phyloP scores from a whole-genome alignment of 2,329 filamentous ascomycete genomes.

The Coleophoma cylindrospora region DNA sequence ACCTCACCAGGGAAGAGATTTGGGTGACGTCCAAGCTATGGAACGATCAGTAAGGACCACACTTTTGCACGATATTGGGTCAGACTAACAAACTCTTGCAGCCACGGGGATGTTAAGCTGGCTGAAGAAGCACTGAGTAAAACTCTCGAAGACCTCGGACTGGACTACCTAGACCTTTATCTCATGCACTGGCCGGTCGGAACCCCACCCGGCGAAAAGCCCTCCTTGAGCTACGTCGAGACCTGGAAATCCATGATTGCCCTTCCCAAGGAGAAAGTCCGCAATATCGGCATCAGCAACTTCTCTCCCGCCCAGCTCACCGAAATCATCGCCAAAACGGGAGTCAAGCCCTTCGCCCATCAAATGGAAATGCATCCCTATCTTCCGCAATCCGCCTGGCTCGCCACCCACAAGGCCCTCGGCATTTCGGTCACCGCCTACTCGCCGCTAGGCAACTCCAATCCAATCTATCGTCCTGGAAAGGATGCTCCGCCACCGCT shows the following conservation, averaged over 20 bases:
- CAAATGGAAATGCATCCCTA: slow-evolving; percentile 20
- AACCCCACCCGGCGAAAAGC: slow-evolving; percentile 1
- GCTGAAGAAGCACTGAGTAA: slow-evolving; percentile 16
- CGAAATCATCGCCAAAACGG: neutral
- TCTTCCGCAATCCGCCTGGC: slow-evolving; percentile 16
- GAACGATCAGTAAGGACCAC: slow-evolving; percentile 11
- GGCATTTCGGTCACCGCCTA: slow-evolving; percentile 29
- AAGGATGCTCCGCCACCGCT: slow-evolving; percentile 18
- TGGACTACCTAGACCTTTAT: slow-evolving; percentile 30
- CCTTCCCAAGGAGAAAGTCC: slow-evolving; percentile 33
- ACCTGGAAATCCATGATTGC: neutral
- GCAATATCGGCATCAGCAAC: slow-evolving; percentile 55
- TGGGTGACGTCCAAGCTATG: slow-evolving; percentile 19
- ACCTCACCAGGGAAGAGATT: slow-evolving; percentile 11
- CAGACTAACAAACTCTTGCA: neutral
- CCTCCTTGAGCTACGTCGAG: slow-evolving; percentile 1
- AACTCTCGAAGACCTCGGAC: slow-evolving; percentile 24
- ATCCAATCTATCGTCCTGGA: slow-evolving; percentile 37
- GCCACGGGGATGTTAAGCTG: slow-evolving; percentile 18
- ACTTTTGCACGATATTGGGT: neutral
- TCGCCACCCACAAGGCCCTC: slow-evolving; percentile 18
- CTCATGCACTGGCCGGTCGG: slow-evolving; percentile 27
- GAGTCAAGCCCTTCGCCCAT: slow-evolving; percentile 4
- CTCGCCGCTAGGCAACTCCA: slow-evolving; percentile 35
- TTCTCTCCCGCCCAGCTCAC: slow-evolving; percentile 35